Percentiles rank a stretch among this genome's conserved stretches.
phyloP scores from a whole-genome alignment of 768 basidiomycete genomes.

The Phaffia tasmanica region DNA sequence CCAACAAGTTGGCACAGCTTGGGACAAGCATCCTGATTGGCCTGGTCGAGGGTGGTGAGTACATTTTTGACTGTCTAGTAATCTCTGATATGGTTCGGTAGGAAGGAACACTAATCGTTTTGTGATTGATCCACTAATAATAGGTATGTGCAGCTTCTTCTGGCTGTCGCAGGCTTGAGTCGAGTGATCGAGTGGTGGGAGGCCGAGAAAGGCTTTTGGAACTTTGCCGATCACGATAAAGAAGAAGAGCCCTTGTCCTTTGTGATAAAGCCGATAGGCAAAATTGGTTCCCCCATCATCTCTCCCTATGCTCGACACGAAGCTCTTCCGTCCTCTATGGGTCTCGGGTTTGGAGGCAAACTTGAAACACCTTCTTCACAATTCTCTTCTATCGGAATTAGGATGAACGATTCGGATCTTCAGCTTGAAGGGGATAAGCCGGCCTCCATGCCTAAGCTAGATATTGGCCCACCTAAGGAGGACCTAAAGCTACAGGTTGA shows the following conservation, averaged over 20 bases:
- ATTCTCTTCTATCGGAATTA: conserved; percentile 10
- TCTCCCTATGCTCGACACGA: conserved; percentile 27
- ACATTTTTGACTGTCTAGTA: too few species aligned
- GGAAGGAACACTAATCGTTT: not conserved
- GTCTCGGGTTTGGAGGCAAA: conserved; percentile 9
- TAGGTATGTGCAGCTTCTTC: conserved; percentile 77
- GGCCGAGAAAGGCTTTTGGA: conserved; percentile 99
- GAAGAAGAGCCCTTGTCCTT: conserved; percentile 86
- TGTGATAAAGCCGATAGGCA: conserved; percentile 66
- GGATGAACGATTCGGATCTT: conserved; percentile 9
- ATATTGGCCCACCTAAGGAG: conserved; percentile 53
- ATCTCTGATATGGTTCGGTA: not conserved
- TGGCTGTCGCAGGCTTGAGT: conserved; percentile 88
- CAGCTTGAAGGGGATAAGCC: conserved; percentile 13
- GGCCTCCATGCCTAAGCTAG: conserved; percentile 23
- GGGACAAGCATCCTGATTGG: conserved; percentile 98
- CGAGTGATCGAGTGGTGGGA: conserved; percentile 99
- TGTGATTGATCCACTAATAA: not conserved
- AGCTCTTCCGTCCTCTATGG: conserved; percentile 5
- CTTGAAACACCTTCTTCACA: not conserved
- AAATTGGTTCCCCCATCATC: conserved; percentile 43
- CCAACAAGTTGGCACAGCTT: conserved; percentile 80
- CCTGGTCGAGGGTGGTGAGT: conserved; percentile 80
- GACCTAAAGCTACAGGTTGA: conserved; percentile 81
- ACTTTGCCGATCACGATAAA: conserved; percentile 65